These are phyloP conservation scores for Citrus maxima DNA, from an alignment of 345 rosid species.

Conservation along the genomic window DNA sequence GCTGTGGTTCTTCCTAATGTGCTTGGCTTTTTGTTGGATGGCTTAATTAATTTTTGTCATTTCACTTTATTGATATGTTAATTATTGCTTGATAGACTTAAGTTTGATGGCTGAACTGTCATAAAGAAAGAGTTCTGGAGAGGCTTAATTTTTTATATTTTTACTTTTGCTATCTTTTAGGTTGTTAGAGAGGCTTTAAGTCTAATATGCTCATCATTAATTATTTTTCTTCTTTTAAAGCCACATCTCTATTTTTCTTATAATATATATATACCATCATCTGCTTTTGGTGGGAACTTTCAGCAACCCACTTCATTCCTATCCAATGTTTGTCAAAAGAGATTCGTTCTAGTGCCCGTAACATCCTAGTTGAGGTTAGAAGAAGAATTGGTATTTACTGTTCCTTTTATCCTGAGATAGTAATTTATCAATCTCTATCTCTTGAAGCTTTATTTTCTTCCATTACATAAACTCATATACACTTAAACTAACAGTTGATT, in stretches of 20 bases:
- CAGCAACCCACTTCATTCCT: constrained; percentile 44
- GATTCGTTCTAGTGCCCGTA: constrained; percentile 24
- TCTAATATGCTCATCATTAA: constrained; percentile 16
- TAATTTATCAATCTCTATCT: neutral
- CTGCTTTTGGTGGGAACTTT: constrained; percentile 38
- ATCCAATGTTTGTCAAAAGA: constrained; percentile 39
- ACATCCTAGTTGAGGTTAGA: constrained; percentile 2
- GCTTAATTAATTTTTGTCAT: constrained; percentile 11
- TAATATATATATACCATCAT: constrained; percentile 11
- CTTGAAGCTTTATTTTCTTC: constrained; percentile 10
- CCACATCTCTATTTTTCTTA: neutral
- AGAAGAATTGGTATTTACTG: constrained; percentile 16
- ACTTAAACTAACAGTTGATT: constrained; percentile 3
- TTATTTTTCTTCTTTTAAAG: neutral
- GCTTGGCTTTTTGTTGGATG: neutral
- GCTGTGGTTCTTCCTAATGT: neutral
- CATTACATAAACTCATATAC: constrained; percentile 3
- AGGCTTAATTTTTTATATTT: neutral
- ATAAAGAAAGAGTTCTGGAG: constrained; percentile 15
- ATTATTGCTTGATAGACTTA: constrained; percentile 23
- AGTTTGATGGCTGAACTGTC: constrained; percentile 18
- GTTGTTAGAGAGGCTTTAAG: constrained; percentile 25
- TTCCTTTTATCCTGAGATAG: constrained; percentile 7
- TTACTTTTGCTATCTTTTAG: constrained; percentile 20
- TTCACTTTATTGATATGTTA: constrained; percentile 16